Conservation (phyloP, 2,329 filamentous ascomycete genomes). For the Colletotrichum zoysiae region DNA sequence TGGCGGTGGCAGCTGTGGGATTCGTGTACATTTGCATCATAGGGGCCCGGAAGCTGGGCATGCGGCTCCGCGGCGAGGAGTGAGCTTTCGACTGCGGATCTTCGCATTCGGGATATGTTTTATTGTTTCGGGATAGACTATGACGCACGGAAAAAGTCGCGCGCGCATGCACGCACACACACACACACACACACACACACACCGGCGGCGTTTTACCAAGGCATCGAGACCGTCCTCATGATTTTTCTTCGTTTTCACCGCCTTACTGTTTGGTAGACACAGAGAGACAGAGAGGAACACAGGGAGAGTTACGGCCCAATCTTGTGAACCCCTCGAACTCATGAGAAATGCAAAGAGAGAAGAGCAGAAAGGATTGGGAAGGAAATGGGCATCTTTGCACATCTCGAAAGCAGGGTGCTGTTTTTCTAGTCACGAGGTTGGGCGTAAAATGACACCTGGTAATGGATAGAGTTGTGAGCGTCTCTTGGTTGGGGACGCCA, state of each 20-base stretch:
- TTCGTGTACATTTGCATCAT: constrained; percentile 57
- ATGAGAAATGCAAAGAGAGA: background rate
- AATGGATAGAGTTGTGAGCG: constrained; percentile 18
- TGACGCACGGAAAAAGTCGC: constrained; percentile 32
- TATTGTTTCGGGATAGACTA: constrained; percentile 40
- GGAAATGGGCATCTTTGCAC: constrained; percentile 31
- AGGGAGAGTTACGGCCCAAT: constrained; percentile 14
- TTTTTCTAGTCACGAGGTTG: constrained; percentile 5
- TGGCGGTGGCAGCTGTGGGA: constrained; percentile 52
- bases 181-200: too few species aligned
- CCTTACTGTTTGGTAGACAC: constrained; percentile 26
- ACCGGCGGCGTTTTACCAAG: constrained; percentile 39
- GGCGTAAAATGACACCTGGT: constrained; percentile 24
- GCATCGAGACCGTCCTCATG: constrained; percentile 20
- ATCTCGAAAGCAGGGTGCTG: constrained; percentile 22
- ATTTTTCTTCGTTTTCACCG: constrained; percentile 5
- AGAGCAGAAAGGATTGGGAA: constrained; percentile 1
- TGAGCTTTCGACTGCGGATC: constrained; percentile 35
- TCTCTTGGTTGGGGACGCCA: constrained; percentile 1
- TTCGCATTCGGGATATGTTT: constrained; percentile 24
- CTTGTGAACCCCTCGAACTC: constrained; percentile 13
- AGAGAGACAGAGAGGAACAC: background rate
- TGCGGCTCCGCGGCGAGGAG: constrained; percentile 38
- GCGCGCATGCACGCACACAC: constrained; percentile 8
- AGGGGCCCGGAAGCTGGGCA: constrained; percentile 39